Percentiles rank a stretch among this genome's conserved stretches.
phyloP scores from a whole-genome alignment of 108 stramenopile genomes.

The Seminavis robusta region DNA sequence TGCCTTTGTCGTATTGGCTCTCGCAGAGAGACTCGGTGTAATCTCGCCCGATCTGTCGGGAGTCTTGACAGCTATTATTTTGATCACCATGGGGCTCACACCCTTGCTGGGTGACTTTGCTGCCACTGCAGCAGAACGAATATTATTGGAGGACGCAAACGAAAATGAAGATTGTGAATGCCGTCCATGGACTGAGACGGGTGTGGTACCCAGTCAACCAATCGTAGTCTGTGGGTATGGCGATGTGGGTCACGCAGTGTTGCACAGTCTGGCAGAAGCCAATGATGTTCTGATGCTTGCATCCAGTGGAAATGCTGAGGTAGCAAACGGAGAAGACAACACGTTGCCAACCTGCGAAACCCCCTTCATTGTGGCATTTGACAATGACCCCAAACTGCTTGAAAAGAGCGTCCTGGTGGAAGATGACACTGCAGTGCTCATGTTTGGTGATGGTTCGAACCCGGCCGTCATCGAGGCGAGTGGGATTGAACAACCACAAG shows the following conservation, averaged over 20 bases:
- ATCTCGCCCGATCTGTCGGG: conserved; percentile 46
- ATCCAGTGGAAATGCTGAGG: conserved; percentile 5
- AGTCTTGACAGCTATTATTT: conserved; percentile 56
- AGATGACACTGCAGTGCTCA: conserved; percentile 24
- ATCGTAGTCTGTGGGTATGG: conserved; percentile 65
- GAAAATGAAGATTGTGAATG: neutral
- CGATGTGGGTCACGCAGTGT: conserved; percentile 42
- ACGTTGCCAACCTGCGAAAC: neutral
- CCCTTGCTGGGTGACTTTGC: conserved; percentile 66
- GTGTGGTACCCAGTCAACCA: conserved; percentile 45
- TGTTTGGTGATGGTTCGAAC: conserved; percentile 57
- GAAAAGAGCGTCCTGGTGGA: conserved; percentile 31
- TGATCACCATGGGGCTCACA: conserved; percentile 75
- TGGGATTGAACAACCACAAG: conserved; percentile 48
- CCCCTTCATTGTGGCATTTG: conserved; percentile 58
- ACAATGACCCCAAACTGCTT: conserved; percentile 41
- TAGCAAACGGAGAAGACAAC: conserved; percentile 4
- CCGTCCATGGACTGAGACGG: conserved; percentile 3
- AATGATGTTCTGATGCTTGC: too few species aligned
- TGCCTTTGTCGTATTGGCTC: conserved; percentile 65
- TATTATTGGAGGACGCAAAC: neutral
- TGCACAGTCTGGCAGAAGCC: conserved; percentile 36
- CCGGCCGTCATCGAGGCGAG: conserved; percentile 44
- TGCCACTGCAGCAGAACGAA: conserved; percentile 22
- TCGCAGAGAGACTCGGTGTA: conserved; percentile 58